Base-by-base conservation (phyloP, 352 stramenopile species). In the Globisporangium viniferum region DNA sequence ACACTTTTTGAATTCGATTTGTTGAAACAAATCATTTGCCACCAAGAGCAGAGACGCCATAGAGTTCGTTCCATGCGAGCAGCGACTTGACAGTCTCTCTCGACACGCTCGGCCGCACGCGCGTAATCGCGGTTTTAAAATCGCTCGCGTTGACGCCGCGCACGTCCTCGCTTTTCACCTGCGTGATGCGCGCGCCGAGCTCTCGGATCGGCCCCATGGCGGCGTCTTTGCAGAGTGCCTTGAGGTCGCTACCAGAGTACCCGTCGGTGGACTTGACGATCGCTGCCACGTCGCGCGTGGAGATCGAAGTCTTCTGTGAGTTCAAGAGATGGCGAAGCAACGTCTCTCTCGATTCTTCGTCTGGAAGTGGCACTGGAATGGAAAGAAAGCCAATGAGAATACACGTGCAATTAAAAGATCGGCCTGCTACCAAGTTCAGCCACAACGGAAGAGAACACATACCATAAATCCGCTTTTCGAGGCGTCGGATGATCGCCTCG, bases 141-240 rank as follows among this genome's bases (percentile, higher is more conserved):
- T 95, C 88, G 0, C 64, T 66, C 5, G 68, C 71, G 24, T 74
- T 83, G 54, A 95, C 91, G 2, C 73, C 73, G 24, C 88, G 76
- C 27, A 95, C 68, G 18, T 95, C 84, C 59, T 92, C 82, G 20
- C 69, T 76, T 58, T 75, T 76, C 6, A 89, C 82, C 27, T 91
- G 66, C 5, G 77, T 75, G 39, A 95, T 73, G 49, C 80, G 81
- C 10, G 72, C 68, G 35, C 88, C 86, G 49, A 93, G 73, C 10
- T 90, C 87, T 44, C 95, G 89, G 35, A 98, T 93, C 2, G 93
- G 90, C 22, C 96, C 91, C 64, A 98, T 92, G 27, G 94, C 94
- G 15, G 96, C 96, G 54, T 97, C 95, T 67, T 98, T 95, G 71
- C 94, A 98, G 0, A 99, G 66, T 70, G 97, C 94, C 65, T 98